A percentile compares a stretch with the other conserved stretches of the same genome.
phyloP scores from a whole-genome alignment of 352 stramenopile genomes.

The Phytophthora chlamydospora region DNA sequence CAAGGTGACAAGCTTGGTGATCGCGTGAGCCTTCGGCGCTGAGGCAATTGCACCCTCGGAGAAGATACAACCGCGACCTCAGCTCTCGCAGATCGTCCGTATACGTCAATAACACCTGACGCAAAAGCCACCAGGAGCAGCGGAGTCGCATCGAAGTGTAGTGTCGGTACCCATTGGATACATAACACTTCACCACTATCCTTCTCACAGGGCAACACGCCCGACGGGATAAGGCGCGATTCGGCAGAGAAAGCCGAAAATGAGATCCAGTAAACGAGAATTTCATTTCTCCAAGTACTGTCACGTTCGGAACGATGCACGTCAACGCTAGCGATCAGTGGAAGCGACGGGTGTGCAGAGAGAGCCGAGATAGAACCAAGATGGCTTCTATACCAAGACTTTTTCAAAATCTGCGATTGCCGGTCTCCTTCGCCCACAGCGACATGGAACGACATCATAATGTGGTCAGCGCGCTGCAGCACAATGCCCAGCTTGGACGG shows the following conservation, averaged over 20 bases:
- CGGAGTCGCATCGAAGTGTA: slow-evolving; percentile 82
- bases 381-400: slow-evolving; percentile 82
- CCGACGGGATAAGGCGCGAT: slow-evolving; percentile 79
- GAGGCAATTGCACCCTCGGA: slow-evolving; percentile 33
- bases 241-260: slow-evolving; percentile 85
- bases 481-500: slow-evolving; percentile 81
- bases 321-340: slow-evolving; percentile 75
- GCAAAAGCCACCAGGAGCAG: slow-evolving; percentile 70
- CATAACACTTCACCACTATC: slow-evolving; percentile 61
- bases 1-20: slow-evolving; percentile 67
- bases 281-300: slow-evolving; percentile 45
- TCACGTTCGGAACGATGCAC: slow-evolving; percentile 26
- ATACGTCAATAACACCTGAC: slow-evolving; percentile 68
- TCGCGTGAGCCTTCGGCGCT: slow-evolving; percentile 30
- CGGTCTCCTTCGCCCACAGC: slow-evolving; percentile 46
- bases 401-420: slow-evolving; percentile 67
- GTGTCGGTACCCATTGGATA: slow-evolving; percentile 82
- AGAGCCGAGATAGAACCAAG: slow-evolving; percentile 72
- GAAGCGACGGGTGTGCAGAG: slow-evolving; percentile 75
- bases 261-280: slow-evolving; percentile 86
- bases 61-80: slow-evolving; percentile 64
- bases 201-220: slow-evolving; percentile 61
- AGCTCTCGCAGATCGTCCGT: slow-evolving; percentile 58
- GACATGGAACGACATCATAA: slow-evolving; percentile 79
- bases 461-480: slow-evolving; percentile 73